Evolutionary conservation across 169 alveolate genomes (phyloP).

Genomic region (Plasmodium cynomolgi): DNA sequence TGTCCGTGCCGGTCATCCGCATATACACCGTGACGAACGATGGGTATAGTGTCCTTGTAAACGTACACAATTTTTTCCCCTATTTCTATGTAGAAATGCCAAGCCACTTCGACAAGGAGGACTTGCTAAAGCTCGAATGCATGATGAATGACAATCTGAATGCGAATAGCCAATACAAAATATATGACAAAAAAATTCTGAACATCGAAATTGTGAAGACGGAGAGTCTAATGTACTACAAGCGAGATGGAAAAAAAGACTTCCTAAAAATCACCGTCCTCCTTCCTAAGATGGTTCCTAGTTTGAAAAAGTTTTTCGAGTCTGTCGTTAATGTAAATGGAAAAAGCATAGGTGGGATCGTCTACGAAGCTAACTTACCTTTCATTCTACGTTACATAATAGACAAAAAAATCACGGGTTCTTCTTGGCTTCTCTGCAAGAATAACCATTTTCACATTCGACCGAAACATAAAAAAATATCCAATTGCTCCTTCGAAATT

Average conservation of each 20-base stretch:
- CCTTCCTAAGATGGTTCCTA: conserved; percentile 88
- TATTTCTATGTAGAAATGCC: conserved; percentile 85
- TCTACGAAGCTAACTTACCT: conserved; percentile 97
- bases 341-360: conserved; percentile 76
- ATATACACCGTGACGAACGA: conserved; percentile 79
- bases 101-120: conserved; percentile 67
- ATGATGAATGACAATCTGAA: conserved; percentile 77
- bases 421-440: conserved; percentile 94
- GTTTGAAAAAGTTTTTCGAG: conserved; percentile 87
- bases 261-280: conserved; percentile 88
- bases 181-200: conserved; percentile 78
- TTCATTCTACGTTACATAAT: conserved; percentile 96
- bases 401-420: conserved; percentile 95
- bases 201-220: conserved; percentile 78
- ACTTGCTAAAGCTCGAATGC: conserved; percentile 71
- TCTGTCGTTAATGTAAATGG: conserved; percentile 78
- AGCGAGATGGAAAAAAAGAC: conserved; percentile 78
- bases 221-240: conserved; percentile 84
- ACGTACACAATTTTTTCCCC: conserved; percentile 80
- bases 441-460: conserved; percentile 69
- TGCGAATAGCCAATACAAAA: conserved; percentile 78
- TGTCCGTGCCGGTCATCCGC: conserved; percentile 75
- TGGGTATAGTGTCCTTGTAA: conserved; percentile 78
- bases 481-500: conserved; percentile 80
- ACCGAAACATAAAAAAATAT: conserved; percentile 27